phyloP scores from a whole-genome alignment of 768 basidiomycete genomes.

The Psilocybe azurescens region DNA sequence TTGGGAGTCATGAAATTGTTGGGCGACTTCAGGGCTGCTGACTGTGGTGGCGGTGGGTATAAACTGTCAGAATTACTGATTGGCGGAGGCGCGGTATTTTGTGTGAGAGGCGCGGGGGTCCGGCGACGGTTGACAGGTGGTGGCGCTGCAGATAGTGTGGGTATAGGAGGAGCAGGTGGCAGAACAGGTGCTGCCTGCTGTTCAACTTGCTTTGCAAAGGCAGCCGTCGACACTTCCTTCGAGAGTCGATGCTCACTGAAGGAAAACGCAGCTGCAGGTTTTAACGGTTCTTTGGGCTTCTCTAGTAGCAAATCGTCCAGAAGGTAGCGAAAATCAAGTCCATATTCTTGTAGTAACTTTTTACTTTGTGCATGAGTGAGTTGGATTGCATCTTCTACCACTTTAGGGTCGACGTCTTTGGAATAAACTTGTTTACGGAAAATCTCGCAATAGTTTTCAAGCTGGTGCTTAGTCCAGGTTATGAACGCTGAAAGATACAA shows the following conservation, averaged over 20 bases:
- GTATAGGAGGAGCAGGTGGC: conserved; percentile 32
- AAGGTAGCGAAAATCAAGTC: conserved; percentile 93
- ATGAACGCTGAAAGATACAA: conserved; percentile 73
- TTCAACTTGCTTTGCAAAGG: conserved; percentile 23
- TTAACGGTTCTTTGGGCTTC: conserved; percentile 44
- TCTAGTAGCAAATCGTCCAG: conserved; percentile 73
- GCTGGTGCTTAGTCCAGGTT: conserved; percentile 89
- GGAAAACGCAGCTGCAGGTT: conserved; percentile 33
- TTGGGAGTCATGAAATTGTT: conserved; percentile 16
- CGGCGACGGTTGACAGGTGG: conserved; percentile 32
- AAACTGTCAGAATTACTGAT: conserved; percentile 18
- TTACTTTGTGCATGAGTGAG: conserved; percentile 83
- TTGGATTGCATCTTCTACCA: conserved; percentile 78
- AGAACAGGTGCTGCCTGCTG: conserved; percentile 15
- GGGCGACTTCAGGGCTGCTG: conserved; percentile 22
- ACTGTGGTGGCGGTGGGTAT: conserved; percentile 22
- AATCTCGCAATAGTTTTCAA: conserved; percentile 81
- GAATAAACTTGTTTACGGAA: conserved; percentile 94
- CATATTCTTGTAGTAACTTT: conserved; percentile 92
- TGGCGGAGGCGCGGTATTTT: conserved; percentile 19
- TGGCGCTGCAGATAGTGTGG: conserved; percentile 32
- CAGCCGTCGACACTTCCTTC: conserved; percentile 28
- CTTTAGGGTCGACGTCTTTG: conserved; percentile 71
- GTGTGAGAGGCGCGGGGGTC: conserved; percentile 29
- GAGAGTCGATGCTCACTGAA: conserved; percentile 37